phyloP scores from a whole-genome alignment of 1,284 basidiomycete species.

The Boletus semigastroideus region DNA sequence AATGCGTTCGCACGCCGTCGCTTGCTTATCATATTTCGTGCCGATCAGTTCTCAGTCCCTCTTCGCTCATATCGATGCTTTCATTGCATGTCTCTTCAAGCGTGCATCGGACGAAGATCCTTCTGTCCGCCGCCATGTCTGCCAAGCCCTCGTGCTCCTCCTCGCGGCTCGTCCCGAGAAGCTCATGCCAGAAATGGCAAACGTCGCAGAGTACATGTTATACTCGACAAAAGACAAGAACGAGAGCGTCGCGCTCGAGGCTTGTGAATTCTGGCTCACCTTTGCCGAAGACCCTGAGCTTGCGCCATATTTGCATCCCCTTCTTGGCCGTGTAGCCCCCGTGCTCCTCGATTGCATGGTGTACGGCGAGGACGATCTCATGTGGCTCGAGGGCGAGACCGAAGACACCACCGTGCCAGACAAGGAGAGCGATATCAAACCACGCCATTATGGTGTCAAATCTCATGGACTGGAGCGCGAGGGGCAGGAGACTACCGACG shows the following conservation, averaged over 20 bases:
- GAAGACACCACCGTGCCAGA: conserved; percentile 91
- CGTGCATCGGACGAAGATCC: conserved; percentile 91
- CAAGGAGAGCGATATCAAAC: conserved; percentile 94
- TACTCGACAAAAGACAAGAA: conserved; percentile 98
- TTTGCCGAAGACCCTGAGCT: conserved; percentile 95
- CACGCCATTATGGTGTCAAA: conserved; percentile 86
- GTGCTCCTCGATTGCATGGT: conserved; percentile 96
- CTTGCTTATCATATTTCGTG: conserved; percentile 92
- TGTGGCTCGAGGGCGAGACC: conserved; percentile 92
- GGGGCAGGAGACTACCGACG: conserved; percentile 46
- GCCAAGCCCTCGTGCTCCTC: conserved; percentile 92
- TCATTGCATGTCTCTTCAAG: conserved; percentile 92
- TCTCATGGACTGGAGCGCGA: conserved; percentile 84
- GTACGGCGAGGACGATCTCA: conserved; percentile 94
- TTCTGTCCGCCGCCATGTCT: conserved; percentile 94
- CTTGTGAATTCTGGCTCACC: conserved; percentile 99
- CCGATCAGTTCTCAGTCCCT: conserved; percentile 82
- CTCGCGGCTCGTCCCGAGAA: conserved; percentile 94
- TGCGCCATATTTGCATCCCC: conserved; percentile 80
- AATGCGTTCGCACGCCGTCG: conserved; percentile 92
- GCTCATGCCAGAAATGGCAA: conserved; percentile 93
- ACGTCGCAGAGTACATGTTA: conserved; percentile 98
- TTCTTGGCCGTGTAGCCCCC: conserved; percentile 87
- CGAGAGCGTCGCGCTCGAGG: conserved; percentile 92
- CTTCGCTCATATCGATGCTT: conserved; percentile 88